A percentile compares a stretch with the other conserved stretches of the same genome.
Evolutionary conservation across 306 rosid species (phyloP).

Genomic region (Inga laurina): DNA sequence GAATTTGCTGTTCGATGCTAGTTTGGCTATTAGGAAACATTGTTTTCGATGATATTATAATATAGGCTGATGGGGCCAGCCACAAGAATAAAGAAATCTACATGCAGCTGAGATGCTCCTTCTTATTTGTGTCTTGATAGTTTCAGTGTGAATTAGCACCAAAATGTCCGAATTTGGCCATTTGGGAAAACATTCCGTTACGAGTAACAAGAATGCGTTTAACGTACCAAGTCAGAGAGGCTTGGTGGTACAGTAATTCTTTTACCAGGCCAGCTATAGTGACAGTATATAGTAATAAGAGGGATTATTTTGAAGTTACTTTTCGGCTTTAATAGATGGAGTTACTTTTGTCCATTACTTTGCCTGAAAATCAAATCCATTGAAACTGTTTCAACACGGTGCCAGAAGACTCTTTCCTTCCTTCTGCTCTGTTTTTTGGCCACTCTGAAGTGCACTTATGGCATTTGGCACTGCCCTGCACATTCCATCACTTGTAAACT

Average conservation of each 20-base stretch:
- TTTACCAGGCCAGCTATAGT: conserved; percentile 34
- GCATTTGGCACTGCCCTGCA: neutral
- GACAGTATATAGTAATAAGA: neutral
- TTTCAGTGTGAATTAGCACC: conserved; percentile 8
- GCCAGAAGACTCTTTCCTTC: neutral
- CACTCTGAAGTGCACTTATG: neutral
- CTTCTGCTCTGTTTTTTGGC: neutral
- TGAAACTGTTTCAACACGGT: neutral
- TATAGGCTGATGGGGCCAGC: conserved; percentile 17
- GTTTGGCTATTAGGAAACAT: neutral
- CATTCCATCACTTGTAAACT: neutral
- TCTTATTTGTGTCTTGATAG: neutral
- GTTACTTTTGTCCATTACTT: conserved; percentile 22
- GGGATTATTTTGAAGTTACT: conserved; percentile 22
- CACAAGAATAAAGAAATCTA: neutral
- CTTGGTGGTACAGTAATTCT: conserved; percentile 6
- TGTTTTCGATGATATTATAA: conserved; percentile 20
- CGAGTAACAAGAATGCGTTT: conserved; percentile 30
- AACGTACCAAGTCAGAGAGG: conserved; percentile 11
- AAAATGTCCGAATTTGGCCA: conserved; percentile 29
- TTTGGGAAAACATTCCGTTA: conserved; percentile 31
- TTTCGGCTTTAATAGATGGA: conserved; percentile 10
- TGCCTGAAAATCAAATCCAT: neutral
- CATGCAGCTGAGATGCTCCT: neutral
- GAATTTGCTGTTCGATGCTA: conserved; percentile 9